Conservation (phyloP, 176 grass and related monocot genomes). For the Rhynchospora pubera region DNA sequence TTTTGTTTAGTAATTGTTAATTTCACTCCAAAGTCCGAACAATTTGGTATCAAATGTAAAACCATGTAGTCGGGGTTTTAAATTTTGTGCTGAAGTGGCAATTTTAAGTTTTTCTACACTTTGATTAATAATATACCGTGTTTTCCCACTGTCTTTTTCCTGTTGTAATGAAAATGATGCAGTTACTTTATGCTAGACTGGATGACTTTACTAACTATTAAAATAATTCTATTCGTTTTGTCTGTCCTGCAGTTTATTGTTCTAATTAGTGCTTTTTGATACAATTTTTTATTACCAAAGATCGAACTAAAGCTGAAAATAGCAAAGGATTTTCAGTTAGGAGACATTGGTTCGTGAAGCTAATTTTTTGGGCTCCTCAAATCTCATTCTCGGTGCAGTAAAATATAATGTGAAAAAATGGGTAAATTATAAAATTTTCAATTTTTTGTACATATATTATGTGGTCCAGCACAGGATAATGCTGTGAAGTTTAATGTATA, state of each 20-base stretch:
- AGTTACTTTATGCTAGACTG: not conserved
- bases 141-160: not conserved
- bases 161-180: not conserved
- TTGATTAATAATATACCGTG: not conserved
- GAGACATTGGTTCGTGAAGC: constrained; percentile 70
- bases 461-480: not conserved
- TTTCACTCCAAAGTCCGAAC: no score
- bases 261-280: not conserved
- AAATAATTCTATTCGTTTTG: not conserved
- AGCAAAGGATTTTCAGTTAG: constrained; percentile 71
- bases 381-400: constrained; percentile 58
- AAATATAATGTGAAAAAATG: constrained; percentile 45
- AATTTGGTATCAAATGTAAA: no score
- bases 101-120: no score
- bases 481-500: not conserved
- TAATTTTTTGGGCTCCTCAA: constrained; percentile 46
- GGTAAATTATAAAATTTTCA: constrained; percentile 35
- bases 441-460: no score
- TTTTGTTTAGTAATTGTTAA: no score
- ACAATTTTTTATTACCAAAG: constrained; percentile 29
- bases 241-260: not conserved
- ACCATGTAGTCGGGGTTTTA: no score
- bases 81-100: no score
- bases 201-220: not conserved
- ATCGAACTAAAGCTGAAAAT: constrained; percentile 90